Percentiles rank a stretch among this genome's conserved stretches.
Conservation (phyloP, 2,329 filamentous ascomycete species). For the Orbilia blumenaviensis region DNA sequence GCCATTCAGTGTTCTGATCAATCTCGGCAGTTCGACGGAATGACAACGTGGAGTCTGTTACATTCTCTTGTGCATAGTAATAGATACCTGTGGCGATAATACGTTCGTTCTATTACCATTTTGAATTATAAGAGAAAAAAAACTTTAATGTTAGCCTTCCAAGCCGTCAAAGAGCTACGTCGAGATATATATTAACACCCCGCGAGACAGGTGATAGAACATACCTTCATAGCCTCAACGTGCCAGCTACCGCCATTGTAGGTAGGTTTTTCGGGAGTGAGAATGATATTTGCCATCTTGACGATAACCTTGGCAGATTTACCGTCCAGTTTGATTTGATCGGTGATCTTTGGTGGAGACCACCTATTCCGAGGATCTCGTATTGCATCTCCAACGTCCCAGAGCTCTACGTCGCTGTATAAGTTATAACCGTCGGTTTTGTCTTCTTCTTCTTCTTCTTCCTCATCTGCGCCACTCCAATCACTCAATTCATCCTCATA, state of each 20-base stretch:
- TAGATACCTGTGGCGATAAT: constrained; percentile 72
- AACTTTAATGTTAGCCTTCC: background rate
- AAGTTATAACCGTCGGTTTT: background rate
- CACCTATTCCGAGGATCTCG: background rate
- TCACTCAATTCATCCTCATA: background rate
- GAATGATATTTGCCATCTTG: constrained; percentile 70
- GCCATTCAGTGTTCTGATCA: background rate
- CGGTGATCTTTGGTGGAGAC: background rate
- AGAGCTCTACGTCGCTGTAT: background rate
- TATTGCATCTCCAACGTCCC: background rate
- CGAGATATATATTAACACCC: no score
- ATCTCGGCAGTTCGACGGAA: constrained; percentile 63
- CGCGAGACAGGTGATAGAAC: no score
- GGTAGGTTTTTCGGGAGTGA: constrained; percentile 66
- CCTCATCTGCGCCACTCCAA: background rate
- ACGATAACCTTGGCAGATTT: constrained; percentile 70
- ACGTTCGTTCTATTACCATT: constrained; percentile 68
- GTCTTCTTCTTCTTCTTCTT: background rate
- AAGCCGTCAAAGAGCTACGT: no score
- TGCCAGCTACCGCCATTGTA: constrained; percentile 69
- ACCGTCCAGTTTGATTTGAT: constrained; percentile 47
- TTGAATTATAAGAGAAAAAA: no score
- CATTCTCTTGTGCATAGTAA: constrained; percentile 71
- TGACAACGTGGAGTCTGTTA: constrained; percentile 65
- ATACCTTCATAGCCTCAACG: constrained; percentile 64